Conservation (phyloP, 1,139 yeast species). For the Suzukiozyma palmioleophila region DNA sequence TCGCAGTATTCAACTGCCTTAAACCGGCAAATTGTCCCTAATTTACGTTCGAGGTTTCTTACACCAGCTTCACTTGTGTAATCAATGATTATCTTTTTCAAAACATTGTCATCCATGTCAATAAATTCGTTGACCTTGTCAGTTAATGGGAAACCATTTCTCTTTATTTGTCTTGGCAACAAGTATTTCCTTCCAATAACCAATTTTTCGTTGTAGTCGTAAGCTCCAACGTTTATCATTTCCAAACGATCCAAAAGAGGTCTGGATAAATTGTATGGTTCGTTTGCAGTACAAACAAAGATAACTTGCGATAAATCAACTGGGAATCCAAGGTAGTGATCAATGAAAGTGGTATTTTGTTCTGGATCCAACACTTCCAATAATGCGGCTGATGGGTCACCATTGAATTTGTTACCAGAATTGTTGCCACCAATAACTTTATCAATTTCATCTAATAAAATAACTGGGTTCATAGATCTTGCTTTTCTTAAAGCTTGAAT, state of each 20-base stretch:
- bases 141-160: slow-evolving; percentile 58
- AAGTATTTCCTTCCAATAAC: slow-evolving; percentile 69
- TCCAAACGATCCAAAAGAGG: slow-evolving; percentile 89
- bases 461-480: slow-evolving; percentile 83
- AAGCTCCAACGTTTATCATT: slow-evolving; percentile 74
- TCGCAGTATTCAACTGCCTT: slow-evolving; percentile 78
- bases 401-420: slow-evolving; percentile 53
- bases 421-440: slow-evolving; percentile 63
- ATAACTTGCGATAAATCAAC: slow-evolving; percentile 79
- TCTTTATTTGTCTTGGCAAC: slow-evolving; percentile 71
- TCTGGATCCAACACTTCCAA: slow-evolving; percentile 90
- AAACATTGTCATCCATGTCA: slow-evolving; percentile 42
- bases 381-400: slow-evolving; percentile 90
- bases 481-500: slow-evolving; percentile 77
- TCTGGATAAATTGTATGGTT: slow-evolving; percentile 65
- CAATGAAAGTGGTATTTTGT: slow-evolving; percentile 74
- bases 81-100: slow-evolving; percentile 58
- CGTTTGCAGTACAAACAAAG: slow-evolving; percentile 90
- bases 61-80: slow-evolving; percentile 91
- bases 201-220: slow-evolving; percentile 74
- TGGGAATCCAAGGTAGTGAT: slow-evolving; percentile 86
- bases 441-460: slow-evolving; percentile 84
- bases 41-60: slow-evolving; percentile 66
- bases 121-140: slow-evolving; percentile 26
- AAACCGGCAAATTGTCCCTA: slow-evolving; percentile 71